Evolutionary conservation across 2,329 filamentous ascomycete genomes (phyloP), one percentile per base, ranked within the genome.

Genomic region (Xylariaceae sp.): DNA sequence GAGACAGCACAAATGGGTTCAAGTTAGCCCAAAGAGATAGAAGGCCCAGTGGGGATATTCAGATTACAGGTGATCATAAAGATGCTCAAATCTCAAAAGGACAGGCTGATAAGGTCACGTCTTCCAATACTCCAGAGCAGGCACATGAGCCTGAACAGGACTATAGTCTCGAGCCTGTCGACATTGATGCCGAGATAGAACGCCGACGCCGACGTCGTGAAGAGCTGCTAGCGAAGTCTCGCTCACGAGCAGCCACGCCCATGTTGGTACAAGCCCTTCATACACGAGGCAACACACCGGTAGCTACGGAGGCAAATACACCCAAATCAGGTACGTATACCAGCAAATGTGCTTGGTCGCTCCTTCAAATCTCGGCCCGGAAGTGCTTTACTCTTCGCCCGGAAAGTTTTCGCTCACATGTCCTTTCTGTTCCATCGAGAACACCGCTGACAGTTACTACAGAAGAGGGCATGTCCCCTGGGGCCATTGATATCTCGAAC

Each of bases 121-220:
- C 24, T 39, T 43, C 39, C 34, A 47, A 32, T 36, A 48, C 38
- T 48, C 60, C 51, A 26, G 22, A 6, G 22, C 59, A 61, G 48
- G 50, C 52, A 45, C 49, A 41, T 53, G 67, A 59, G 50, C 60
- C 57, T 9, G 62, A 65, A 50, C 63, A 67, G 44, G 71, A 77
- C 47, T 71, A 66, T 50, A 69, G 76, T 47, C 74, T 78, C 50
- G 68, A 75, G 42, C 72, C 81, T 53, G 73, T 77, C 52, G 85
- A 94, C 62, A 87, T 94, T 68, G 86, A 85, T 48, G 83, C 86
- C 52, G 76, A 91, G 57, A 86, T 95, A 56, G 87, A 94, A 63
- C 83, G 89, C 56, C 85, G 90, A 41, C 85, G 89, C 19, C 89
- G 85, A 60, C 81, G 86, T 44, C 83, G 90, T 51, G 87, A 93